phyloP scores from a whole-genome alignment of 352 stramenopile species.

The Globisporangium mamillatum region DNA sequence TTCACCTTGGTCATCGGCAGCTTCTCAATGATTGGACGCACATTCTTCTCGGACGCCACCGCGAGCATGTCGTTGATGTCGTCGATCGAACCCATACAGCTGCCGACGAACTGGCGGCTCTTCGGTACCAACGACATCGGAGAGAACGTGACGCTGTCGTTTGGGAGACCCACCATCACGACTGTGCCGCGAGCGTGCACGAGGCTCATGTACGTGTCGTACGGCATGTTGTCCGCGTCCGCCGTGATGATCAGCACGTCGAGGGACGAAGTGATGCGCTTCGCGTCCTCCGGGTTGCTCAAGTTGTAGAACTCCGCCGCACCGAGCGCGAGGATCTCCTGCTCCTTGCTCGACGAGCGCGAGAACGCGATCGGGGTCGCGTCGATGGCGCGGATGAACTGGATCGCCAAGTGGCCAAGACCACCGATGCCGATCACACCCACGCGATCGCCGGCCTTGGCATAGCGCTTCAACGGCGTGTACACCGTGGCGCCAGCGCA shows the following conservation, averaged over 20 bases:
- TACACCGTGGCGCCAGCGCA: slow-evolving; percentile 84
- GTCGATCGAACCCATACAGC: slow-evolving; percentile 73
- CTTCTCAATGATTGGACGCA: slow-evolving; percentile 49
- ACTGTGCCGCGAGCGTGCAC: slow-evolving; percentile 53
- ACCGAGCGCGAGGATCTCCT: slow-evolving; percentile 43
- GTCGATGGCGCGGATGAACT: slow-evolving; percentile 36
- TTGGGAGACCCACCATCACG: slow-evolving; percentile 64
- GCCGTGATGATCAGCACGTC: slow-evolving; percentile 76
- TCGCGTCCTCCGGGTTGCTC: slow-evolving; percentile 33
- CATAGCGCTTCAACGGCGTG: slow-evolving; percentile 50
- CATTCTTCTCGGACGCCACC: slow-evolving; percentile 65
- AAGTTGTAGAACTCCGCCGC: slow-evolving; percentile 54
- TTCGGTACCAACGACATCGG: slow-evolving; percentile 41
- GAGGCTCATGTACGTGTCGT: slow-evolving; percentile 47
- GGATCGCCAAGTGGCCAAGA: slow-evolving; percentile 81
- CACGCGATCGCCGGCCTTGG: slow-evolving; percentile 48
- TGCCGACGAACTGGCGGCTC: slow-evolving; percentile 52
- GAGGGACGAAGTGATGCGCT: slow-evolving; percentile 28
- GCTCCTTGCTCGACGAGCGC: slow-evolving; percentile 54
- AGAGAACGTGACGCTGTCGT: slow-evolving; percentile 55
- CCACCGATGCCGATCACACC: slow-evolving; percentile 83
- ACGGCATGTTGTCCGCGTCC: slow-evolving; percentile 45
- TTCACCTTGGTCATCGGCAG: slow-evolving; percentile 48
- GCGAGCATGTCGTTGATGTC: slow-evolving; percentile 88
- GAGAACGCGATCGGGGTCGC: slow-evolving; percentile 60